phyloP scores from a whole-genome alignment of 805 yeast genomes.

The Kodamaea neixiangensis region DNA sequence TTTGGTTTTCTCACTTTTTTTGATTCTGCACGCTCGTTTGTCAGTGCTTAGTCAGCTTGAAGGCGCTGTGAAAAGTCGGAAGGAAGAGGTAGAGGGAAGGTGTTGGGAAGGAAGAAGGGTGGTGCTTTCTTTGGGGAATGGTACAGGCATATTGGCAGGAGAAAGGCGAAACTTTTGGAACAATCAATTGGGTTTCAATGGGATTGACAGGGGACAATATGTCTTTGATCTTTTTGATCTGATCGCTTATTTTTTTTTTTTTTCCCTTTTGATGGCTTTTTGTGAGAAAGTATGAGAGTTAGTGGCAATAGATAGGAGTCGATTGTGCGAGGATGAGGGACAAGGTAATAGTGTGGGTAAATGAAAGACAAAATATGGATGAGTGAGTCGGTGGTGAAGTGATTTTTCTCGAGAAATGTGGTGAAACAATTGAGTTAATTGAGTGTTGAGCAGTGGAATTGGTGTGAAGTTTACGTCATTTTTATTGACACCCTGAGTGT shows the following conservation, averaged over 20 bases:
- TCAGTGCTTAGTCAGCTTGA: neutral
- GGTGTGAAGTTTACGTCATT: too few species aligned
- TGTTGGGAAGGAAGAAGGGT: neutral
- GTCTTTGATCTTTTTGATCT: neutral
- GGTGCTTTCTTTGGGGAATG: too few species aligned
- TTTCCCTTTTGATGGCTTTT: neutral
- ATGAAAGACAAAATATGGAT: too few species aligned
- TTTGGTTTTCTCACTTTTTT: conserved; percentile 10
- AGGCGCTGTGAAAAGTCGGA: neutral
- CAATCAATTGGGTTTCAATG: neutral
- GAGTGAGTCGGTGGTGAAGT: too few species aligned
- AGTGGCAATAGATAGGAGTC: neutral
- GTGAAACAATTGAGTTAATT: too few species aligned
- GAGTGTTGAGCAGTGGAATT: too few species aligned
- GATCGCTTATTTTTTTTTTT: neutral
- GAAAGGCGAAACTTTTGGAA: too few species aligned
- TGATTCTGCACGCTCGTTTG: neutral
- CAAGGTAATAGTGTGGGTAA: too few species aligned
- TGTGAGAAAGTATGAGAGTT: neutral
- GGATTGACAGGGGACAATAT: neutral
- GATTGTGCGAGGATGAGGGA: too few species aligned
- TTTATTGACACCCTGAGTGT: too few species aligned
- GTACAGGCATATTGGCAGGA: too few species aligned
- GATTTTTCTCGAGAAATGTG: too few species aligned
- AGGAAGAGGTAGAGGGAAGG: neutral